These are phyloP conservation scores for Tricholoma matsutake DNA, from an alignment of 768 basidiomycete species.

Conservation along the genomic window DNA sequence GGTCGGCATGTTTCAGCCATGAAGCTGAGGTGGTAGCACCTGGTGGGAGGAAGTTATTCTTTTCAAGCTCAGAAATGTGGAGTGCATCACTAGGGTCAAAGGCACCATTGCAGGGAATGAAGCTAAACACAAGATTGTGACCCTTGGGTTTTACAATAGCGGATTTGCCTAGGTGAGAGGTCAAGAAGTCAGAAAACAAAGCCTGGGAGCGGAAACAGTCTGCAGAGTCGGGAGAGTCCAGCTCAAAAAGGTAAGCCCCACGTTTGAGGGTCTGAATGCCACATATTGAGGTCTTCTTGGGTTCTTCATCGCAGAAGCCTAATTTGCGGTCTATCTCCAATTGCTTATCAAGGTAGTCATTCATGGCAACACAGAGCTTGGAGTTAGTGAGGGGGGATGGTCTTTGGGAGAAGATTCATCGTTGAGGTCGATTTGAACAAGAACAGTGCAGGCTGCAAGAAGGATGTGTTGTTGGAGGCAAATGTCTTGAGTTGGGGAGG, in stretches of 20 bases:
- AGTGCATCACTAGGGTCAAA: neutral
- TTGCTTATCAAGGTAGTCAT: neutral
- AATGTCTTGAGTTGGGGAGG: neutral
- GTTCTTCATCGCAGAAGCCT: neutral
- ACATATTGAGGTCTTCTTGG: neutral
- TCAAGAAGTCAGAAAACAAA: neutral
- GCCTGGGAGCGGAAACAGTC: neutral
- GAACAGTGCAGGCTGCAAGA: neutral
- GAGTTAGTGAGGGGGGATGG: neutral
- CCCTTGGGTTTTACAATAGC: neutral
- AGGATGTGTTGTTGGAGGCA: constrained; percentile 5
- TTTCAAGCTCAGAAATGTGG: neutral
- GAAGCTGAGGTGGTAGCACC: neutral
- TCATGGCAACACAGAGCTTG: neutral
- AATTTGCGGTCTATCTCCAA: no score
- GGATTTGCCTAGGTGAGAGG: neutral
- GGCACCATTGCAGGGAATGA: neutral
- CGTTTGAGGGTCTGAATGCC: neutral
- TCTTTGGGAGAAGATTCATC: neutral
- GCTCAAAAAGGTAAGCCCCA: neutral
- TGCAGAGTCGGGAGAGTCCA: neutral
- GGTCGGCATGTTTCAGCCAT: no score
- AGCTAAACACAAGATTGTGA: neutral
- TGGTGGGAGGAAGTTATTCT: neutral
- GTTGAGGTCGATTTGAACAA: neutral